These are phyloP conservation scores for Lotus japonicus DNA, from an alignment of 306 rosid genomes.

Conservation along the genomic window DNA sequence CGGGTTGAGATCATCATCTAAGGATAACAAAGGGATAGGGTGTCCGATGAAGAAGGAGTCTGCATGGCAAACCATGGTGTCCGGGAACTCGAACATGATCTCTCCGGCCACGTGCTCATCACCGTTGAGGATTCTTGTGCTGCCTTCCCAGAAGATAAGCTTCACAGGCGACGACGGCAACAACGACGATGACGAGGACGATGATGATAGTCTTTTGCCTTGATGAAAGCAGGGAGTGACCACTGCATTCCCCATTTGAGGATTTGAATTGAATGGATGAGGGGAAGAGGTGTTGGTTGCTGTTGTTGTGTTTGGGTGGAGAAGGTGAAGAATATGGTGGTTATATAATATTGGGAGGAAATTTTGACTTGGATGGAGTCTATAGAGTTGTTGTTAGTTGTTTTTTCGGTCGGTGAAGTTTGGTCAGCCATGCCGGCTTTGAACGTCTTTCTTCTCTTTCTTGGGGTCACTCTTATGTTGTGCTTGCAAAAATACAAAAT, in stretches of 20 bases:
- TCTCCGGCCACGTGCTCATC: slow-evolving; percentile 55
- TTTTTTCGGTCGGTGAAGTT: too few species aligned
- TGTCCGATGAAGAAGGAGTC: slow-evolving; percentile 78
- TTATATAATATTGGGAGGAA: too few species aligned
- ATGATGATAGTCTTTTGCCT: background rate
- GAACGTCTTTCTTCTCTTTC: too few species aligned
- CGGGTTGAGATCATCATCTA: slow-evolving; percentile 39
- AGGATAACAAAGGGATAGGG: slow-evolving; percentile 42
- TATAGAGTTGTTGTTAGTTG: too few species aligned
- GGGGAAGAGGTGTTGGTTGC: background rate
- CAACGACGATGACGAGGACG: background rate
- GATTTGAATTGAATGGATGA: background rate
- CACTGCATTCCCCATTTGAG: slow-evolving; percentile 43
- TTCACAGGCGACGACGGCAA: slow-evolving; percentile 1
- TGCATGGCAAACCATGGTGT: slow-evolving; percentile 62
- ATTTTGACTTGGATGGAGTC: too few species aligned
- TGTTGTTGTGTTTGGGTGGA: background rate
- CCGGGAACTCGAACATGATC: slow-evolving; percentile 64
- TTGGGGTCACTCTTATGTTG: too few species aligned
- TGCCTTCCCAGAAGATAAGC: slow-evolving; percentile 49
- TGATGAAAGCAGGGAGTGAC: slow-evolving; percentile 40
- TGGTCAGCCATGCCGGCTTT: too few species aligned
- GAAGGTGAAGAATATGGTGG: too few species aligned
- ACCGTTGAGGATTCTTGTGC: slow-evolving; percentile 31
- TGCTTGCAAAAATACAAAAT: too few species aligned